These are phyloP conservation scores for Verbena officinalis DNA, from an alignment of 257 asterid genomes.

Conservation along the genomic window DNA sequence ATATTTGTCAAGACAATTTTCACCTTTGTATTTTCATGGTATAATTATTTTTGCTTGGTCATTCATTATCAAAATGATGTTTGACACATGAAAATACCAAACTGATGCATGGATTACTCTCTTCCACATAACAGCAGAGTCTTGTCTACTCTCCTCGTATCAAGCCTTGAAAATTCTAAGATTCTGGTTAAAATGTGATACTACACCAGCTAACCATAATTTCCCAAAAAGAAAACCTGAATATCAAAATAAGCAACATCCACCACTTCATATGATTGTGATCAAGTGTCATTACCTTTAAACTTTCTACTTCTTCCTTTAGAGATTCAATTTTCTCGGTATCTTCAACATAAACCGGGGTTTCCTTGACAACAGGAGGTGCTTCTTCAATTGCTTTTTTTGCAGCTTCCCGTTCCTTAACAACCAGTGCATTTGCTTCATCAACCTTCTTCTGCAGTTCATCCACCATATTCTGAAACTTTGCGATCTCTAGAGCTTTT, in stretches of 20 bases:
- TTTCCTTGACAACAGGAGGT: slow-evolving; percentile 92
- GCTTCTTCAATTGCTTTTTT: slow-evolving; percentile 93
- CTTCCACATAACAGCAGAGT: too few relatives aligned
- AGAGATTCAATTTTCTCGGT: slow-evolving; percentile 76
- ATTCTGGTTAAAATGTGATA: slow-evolving; percentile 19
- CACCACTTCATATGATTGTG: slow-evolving; percentile 10
- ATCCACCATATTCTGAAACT: slow-evolving; percentile 68
- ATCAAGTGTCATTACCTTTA: slow-evolving; percentile 62
- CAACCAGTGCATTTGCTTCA: slow-evolving; percentile 65
- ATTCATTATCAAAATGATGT: too few relatives aligned
- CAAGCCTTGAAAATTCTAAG: neutral
- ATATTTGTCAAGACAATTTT: slow-evolving; percentile 3
- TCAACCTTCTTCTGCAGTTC: slow-evolving; percentile 79
- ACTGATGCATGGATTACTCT: too few relatives aligned
- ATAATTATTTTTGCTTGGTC: too few relatives aligned
- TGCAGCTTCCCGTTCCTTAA: slow-evolving; percentile 85
- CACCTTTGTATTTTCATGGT: too few relatives aligned
- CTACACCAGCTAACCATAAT: slow-evolving; percentile 11
- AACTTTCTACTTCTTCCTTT: slow-evolving; percentile 62
- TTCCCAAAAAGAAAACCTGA: slow-evolving; percentile 8
- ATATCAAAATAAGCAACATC: neutral
- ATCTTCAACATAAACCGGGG: slow-evolving; percentile 85
- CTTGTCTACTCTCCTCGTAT: too few relatives aligned
- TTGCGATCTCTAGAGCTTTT: slow-evolving; percentile 74
- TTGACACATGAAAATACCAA: too few relatives aligned